These are phyloP conservation scores for Halenospora varia DNA, from an alignment of 495 filamentous ascomycete species.

Conservation along the genomic window DNA sequence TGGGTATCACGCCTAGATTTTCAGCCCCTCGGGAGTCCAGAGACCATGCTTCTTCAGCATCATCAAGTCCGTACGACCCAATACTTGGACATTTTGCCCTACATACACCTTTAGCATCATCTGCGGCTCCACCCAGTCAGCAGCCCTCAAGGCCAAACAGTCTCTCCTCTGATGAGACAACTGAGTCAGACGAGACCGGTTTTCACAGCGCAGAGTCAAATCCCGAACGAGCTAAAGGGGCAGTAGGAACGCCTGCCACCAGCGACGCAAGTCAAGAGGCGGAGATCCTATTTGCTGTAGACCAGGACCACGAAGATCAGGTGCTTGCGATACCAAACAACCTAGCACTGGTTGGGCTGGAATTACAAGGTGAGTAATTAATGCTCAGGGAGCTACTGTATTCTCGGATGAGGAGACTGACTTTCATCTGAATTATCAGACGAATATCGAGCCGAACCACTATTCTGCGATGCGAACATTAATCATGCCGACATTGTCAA, in stretches of 20 bases:
- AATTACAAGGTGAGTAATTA: background rate
- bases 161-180: background rate
- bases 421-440: background rate
- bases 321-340: background rate
- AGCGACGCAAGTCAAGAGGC: background rate
- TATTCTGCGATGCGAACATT: background rate
- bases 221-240: background rate
- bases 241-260: background rate
- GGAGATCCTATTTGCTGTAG: background rate
- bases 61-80: background rate
- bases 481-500: background rate
- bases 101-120: background rate
- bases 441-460: background rate
- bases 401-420: background rate
- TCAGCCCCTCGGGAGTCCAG: no score
- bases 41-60: background rate
- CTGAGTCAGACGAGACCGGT: background rate
- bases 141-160: background rate
- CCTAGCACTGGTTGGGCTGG: background rate
- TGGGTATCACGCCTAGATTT: no score
- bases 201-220: background rate
- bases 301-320: background rate
- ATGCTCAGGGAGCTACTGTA: background rate
- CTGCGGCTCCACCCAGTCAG: background rate
- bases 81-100: constrained; percentile 2